Conservation (phyloP, 73 alveolate genomes). For the Tetrahymena elliotti region DNA sequence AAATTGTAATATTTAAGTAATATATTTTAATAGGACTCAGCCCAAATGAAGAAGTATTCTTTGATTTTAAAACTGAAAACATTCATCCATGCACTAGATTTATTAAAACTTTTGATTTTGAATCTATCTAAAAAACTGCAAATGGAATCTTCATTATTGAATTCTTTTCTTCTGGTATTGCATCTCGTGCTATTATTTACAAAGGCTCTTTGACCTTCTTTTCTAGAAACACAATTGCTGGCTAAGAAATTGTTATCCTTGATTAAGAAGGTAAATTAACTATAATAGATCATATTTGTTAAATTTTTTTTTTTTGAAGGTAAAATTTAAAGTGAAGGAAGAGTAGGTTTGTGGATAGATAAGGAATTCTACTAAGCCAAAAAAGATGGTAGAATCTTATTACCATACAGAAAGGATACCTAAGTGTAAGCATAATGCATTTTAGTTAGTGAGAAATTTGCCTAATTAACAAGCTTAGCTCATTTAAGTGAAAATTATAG, state of each 20-base stretch:
- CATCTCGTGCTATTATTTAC: conserved; percentile 76
- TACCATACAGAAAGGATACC: conserved; percentile 58
- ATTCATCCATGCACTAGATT: conserved; percentile 51
- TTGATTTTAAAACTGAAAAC: conserved; percentile 44
- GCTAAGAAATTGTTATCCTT: conserved; percentile 60
- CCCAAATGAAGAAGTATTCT: conserved; percentile 58
- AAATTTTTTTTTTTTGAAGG: not conserved
- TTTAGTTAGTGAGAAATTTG: conserved; percentile 30
- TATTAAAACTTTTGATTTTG: conserved; percentile 43
- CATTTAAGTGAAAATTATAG: conserved; percentile 32
- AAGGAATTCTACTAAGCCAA: conserved; percentile 44
- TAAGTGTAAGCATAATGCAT: not conserved
- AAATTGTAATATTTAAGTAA: not conserved
- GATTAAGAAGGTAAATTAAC: conserved; percentile 57
- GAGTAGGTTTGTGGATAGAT: conserved; percentile 69
- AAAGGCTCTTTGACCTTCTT: conserved; percentile 68
- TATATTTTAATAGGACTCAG: conserved; percentile 44
- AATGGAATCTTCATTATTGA: conserved; percentile 81
- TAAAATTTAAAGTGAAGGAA: conserved; percentile 44
- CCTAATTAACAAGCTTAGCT: conserved; percentile 3
- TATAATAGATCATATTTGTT: not conserved
- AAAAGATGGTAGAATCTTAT: conserved; percentile 55
- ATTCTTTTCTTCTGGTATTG: conserved; percentile 62
- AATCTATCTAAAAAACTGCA: conserved; percentile 23
- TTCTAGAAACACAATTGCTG: conserved; percentile 64